Evolutionary conservation across 768 basidiomycete species (phyloP), one percentile per base, ranked within the genome.

Genomic region (Mycena chlorophos): DNA sequence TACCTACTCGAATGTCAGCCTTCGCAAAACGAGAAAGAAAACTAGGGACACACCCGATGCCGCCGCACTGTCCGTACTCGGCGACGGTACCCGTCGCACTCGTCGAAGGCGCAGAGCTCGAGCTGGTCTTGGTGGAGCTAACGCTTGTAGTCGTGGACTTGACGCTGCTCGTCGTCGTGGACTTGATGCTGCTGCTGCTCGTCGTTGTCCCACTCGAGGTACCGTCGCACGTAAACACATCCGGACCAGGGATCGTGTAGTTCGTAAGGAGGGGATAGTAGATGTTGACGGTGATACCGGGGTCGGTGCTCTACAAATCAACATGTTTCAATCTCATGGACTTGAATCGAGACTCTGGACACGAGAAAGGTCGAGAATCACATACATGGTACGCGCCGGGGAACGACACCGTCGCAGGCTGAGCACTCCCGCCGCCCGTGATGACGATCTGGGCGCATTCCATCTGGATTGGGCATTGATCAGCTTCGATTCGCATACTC

Each of bases 401-500:
- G 72, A 81, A 75, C 62, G 68, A 74, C 40, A 78, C 78, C 16
- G 77, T 76, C n/a, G 75, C 66, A 2, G 80, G 78, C 12, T 62
- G 67, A 10, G 74, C 64, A 55, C 63, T 73, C 46, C 78, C 78
- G 13, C 77, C 75, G 28, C 78, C 77, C 5, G 76, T 76, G 49
- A 81, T 73, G 39, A 70, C 61, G 39, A 81, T 56, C 57, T 80
- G 79, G 5, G 74, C 78, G 51, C 79, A 81, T 51, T 75, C 74
- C 76, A 79, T 77, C 76, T 79, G 49, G 31, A 52, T 38, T 38
- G 13, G 29, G 4, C 12, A n/a, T 37, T 10, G n/a, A n/a, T 10
- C 34, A 12, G 13, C 40, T 4, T 39, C 23, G 40, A 38, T 31
- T 19, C 13, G 17, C 43, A 62, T 13, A 28, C 22, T 45, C 13